Conservation (phyloP, 129 eudicot species). For the Calendula officinalis region DNA sequence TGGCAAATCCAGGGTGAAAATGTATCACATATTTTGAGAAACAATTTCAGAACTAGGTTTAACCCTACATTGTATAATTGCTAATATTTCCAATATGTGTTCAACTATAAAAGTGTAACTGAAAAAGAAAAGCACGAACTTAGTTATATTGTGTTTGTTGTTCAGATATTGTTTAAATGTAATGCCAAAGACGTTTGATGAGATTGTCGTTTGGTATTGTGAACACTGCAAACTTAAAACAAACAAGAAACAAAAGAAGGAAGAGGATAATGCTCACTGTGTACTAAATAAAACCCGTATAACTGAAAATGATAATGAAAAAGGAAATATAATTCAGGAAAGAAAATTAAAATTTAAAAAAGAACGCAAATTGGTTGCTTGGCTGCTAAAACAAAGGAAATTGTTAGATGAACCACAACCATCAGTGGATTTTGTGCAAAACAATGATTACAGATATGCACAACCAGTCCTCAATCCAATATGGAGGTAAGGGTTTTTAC, state of each 20-base stretch:
- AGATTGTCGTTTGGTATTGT: constrained; percentile 52
- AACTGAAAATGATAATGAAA: too few species aligned
- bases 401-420: constrained; percentile 3
- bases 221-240: constrained; percentile 42
- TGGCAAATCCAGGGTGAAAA: too few species aligned
- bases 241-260: constrained; percentile 1
- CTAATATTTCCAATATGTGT: too few species aligned
- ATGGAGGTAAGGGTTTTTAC: constrained; percentile 40
- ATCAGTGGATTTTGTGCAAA: neutral
- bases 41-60: too few species aligned
- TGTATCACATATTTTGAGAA: too few species aligned
- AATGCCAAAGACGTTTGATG: constrained; percentile 41
- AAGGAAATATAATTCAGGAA: neutral
- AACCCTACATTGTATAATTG: neutral
- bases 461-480: constrained; percentile 40
- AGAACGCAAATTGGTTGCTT: neutral
- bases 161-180: constrained; percentile 53
- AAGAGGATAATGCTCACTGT: neutral
- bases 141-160: constrained; percentile 4
- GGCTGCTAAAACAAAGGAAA: constrained; percentile 2
- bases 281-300: too few species aligned
- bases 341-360: neutral
- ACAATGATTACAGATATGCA: constrained; percentile 12
- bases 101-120: neutral
- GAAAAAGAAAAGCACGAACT: neutral